Evolutionary conservation across 1,139 yeast genomes (phyloP).

Genomic region (Pichia sp.): DNA sequence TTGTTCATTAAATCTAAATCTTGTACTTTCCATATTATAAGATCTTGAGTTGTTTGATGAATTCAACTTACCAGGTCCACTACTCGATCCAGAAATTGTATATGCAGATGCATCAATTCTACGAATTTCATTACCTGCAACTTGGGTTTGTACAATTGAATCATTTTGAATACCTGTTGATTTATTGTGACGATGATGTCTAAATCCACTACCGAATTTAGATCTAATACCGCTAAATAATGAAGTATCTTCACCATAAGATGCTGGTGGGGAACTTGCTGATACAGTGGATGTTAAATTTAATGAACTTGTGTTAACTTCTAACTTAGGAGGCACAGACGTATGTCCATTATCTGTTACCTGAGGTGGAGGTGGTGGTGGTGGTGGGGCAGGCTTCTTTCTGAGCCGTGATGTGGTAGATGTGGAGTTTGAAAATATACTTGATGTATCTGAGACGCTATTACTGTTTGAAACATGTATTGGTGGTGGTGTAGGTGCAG

Average conservation of each 20-base stretch:
- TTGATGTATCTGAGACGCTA: slow-evolving; percentile 7
- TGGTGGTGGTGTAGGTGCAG: slow-evolving; percentile 7
- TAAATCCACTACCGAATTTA: slow-evolving; percentile 25
- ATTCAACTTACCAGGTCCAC: slow-evolving; percentile 12
- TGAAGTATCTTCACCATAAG: slow-evolving; percentile 16
- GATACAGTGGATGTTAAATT: slow-evolving; percentile 1
- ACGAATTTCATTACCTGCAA: slow-evolving; percentile 44
- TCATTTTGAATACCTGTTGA: slow-evolving; percentile 17
- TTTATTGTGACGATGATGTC: slow-evolving; percentile 21
- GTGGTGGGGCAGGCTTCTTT: slow-evolving; percentile 20
- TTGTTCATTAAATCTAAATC: slow-evolving; percentile 67
- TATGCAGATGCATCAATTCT: slow-evolving; percentile 54
- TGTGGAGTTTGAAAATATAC: slow-evolving; percentile 12
- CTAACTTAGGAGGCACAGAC: slow-evolving; percentile 14
- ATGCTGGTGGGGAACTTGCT: not conserved
- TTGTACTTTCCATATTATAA: slow-evolving; percentile 55
- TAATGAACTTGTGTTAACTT: slow-evolving; percentile 2
- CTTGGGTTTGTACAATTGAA: slow-evolving; percentile 39
- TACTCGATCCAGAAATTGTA: slow-evolving; percentile 37
- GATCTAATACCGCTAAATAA: slow-evolving; percentile 18
- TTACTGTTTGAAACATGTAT: not conserved
- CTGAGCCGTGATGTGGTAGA: slow-evolving; percentile 4
- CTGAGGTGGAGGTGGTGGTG: slow-evolving; percentile 10
- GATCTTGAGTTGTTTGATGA: slow-evolving; percentile 3
- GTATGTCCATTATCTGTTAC: not conserved